Percentiles rank a stretch among this genome's conserved stretches.
Conservation (phyloP, 2,329 filamentous ascomycete species). For the Gaeumannomyces sp. region DNA sequence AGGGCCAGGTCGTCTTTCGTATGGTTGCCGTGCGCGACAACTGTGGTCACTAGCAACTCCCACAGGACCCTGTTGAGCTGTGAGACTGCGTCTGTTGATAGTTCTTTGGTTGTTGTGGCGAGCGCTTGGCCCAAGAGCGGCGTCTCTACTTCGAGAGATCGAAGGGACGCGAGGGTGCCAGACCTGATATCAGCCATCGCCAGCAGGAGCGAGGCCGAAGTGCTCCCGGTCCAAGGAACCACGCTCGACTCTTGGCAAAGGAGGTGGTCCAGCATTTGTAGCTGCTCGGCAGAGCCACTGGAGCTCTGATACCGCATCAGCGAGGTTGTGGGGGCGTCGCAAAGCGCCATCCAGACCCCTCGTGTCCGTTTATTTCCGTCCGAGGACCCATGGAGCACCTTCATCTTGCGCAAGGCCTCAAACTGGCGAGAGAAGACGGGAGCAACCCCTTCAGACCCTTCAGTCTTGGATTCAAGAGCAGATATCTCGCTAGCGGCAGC, state of each 20-base stretch:
- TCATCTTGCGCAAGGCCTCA: constrained; percentile 48
- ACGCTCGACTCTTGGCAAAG: constrained; percentile 26
- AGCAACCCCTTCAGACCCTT: constrained; percentile 31
- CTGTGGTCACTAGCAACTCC: constrained; percentile 36
- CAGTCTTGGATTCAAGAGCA: constrained; percentile 41
- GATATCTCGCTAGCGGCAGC: constrained; percentile 46
- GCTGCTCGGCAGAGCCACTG: constrained; percentile 29
- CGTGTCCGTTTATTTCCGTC: constrained; percentile 16
- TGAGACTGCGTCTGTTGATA: constrained; percentile 43
- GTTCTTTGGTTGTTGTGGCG: constrained; percentile 39
- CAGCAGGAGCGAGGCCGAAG: constrained; percentile 47
- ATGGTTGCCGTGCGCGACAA: constrained; percentile 30
- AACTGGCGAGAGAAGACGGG: constrained; percentile 52
- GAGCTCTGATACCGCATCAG: constrained; percentile 37
- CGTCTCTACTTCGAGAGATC: constrained; percentile 59
- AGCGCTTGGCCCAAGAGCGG: constrained; percentile 53
- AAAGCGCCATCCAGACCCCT: constrained; percentile 42
- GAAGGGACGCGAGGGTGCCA: constrained; percentile 53
- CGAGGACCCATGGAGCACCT: constrained; percentile 33
- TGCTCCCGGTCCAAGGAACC: constrained; percentile 38
- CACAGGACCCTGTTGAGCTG: constrained; percentile 44
- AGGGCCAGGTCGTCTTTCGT: background rate
- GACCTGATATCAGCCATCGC: constrained; percentile 45
- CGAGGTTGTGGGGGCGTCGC: constrained; percentile 35
- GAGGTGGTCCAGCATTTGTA: constrained; percentile 44